These are phyloP conservation scores for Eucalyptus cloeziana DNA, from an alignment of 345 rosid genomes.

Conservation along the genomic window DNA sequence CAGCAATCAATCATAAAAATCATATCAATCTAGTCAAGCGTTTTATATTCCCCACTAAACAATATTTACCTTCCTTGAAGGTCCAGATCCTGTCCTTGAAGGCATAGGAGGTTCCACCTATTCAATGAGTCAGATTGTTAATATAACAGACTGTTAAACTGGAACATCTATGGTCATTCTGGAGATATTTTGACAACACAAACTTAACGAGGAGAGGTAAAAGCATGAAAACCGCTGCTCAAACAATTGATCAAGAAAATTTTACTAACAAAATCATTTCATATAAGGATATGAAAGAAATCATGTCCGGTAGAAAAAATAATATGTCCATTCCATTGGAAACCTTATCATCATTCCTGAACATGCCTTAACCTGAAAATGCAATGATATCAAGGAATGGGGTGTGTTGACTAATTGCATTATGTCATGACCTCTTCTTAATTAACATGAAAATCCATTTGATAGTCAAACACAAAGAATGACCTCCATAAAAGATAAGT, in stretches of 20 bases:
- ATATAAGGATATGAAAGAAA: neutral
- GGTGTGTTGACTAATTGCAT: neutral
- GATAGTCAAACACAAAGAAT: neutral
- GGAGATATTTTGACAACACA: neutral
- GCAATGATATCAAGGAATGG: neutral
- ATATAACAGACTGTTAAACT: neutral
- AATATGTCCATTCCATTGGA: neutral
- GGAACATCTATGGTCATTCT: neutral
- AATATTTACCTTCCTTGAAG: constrained; percentile 55
- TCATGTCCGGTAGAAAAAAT: neutral
- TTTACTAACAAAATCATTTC: neutral
- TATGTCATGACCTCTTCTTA: neutral
- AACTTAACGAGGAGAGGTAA: neutral
- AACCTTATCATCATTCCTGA: neutral
- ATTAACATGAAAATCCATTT: neutral
- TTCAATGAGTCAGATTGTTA: neutral
- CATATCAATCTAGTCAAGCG: neutral
- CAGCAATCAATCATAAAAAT: neutral
- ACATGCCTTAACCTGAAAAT: neutral
- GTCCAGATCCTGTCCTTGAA: constrained; percentile 60
- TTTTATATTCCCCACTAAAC: neutral
- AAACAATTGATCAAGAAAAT: neutral
- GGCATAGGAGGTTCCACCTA: constrained; percentile 4
- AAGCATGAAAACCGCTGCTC: neutral
- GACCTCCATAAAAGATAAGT: neutral